Base-by-base conservation (phyloP, 495 filamentous ascomycete genomes). In the Daldinia childiae region DNA sequence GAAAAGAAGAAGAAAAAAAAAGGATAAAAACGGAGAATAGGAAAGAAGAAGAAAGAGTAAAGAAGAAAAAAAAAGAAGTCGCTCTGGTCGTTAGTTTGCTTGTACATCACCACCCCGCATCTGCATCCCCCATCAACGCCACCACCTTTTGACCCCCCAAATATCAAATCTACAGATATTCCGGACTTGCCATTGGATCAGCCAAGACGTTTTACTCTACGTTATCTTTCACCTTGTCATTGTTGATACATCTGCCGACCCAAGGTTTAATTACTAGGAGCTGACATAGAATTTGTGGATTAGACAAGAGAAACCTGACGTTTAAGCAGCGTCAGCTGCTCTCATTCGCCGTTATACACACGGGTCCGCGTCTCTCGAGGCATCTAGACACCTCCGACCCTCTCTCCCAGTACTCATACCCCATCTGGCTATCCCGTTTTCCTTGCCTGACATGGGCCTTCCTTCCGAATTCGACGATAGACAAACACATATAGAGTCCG, bases 381-480 rank as follows among this genome's bases (percentile, higher is more conserved):
- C 66, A 59, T 66, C 66, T 66, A 58, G 43, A 51, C 59, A 67
- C 36, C 63, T 64, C 54, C 59, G 59, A 66, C 48, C 59, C 60
- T 48, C 1, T 36, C 19, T 70, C 55, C 26, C 50, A 55, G 50
- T 60, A 66, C 50, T 32, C 54, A 32, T 67, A 62, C 60, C 61
- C 43, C 62, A 67, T 60, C 64, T 72, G 69, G 74, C 70, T 73
- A 69, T 72, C 64, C 68, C 19, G 32, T 78, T 58, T 73, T 65
- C 74, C 74, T 83, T 80, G 86, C 85, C 85, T 87, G 85, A 83
- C 84, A 88, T 88, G 86, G 86, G 83, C 80, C 79, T 80, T 79
- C 76, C 74, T 68, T 82, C 82, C 74, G 85, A 87, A 64, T 88
- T 87, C 79, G 82, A 87, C 81, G 86, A 88, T 73, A 84, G 83